Evolutionary conservation across 805 yeast genomes (phyloP), one percentile per base, ranked within the genome.

Genomic region (Kuraishia ogatae): DNA sequence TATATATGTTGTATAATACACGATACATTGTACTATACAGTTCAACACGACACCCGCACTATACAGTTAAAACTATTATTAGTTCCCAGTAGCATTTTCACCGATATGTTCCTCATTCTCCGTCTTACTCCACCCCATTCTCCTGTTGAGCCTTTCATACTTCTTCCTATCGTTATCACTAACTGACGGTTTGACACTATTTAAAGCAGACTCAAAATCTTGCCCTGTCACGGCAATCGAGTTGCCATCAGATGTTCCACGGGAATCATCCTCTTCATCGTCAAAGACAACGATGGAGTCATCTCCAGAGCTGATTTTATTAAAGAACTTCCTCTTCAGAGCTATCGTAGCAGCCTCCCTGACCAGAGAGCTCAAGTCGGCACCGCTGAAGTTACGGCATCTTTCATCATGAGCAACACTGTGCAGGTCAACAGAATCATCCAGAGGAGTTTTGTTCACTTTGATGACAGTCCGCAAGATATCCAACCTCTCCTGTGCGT

Each of bases 311-410:
- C 74, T 72, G 50, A 79, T 81, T 5, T 69, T 68, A 11, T 71
- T 70, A 68, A 87, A 87, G 60, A 87, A 85, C 62, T 79, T 84
- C 67, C 84, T 82, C 67, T 90, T 87, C 67, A 92, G 76, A 1
- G 97, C 96, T 53, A 81, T 72, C 5, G 91, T 94, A 61, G 96
- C 91, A n/a, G 98, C 96, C 66, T 94, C 98, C 63, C 97, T 79
- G 1, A 89, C 93, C 56, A 94, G 72, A 2, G 97, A 90, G 1
- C 96, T 90, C 55, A 94, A 76, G 75, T 94, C 99, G 0, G 99
- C 99, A 66, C 99, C 99, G 2, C 96, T 87, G 66, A 89, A 94
- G 71, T 90, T 93, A 58, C 89, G 77, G 71, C 97, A 87, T 61
- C 92, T 79, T 58, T 81, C 85, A 68, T 90, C 96, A 46, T 78